Evolutionary conservation across 805 yeast genomes (phyloP).

Genomic region (Vanderwaltozyma verrucispora): DNA sequence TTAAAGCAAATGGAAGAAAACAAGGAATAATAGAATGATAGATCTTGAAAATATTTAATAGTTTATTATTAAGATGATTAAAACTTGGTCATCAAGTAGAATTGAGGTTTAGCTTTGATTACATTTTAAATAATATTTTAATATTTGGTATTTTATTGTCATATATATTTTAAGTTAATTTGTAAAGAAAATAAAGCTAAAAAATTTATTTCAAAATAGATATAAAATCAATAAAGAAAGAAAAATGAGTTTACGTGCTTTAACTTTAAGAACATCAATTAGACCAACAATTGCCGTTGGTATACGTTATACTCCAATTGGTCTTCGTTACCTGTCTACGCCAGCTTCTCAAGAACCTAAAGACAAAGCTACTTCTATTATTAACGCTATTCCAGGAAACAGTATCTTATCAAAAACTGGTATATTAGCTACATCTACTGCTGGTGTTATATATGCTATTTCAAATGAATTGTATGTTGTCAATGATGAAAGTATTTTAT

Average conservation of each 20-base stretch:
- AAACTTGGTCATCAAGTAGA: too few relatives aligned
- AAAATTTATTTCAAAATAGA: too few relatives aligned
- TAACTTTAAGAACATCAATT: slow-evolving; percentile 18
- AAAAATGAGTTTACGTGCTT: slow-evolving; percentile 23
- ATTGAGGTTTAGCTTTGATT: too few relatives aligned
- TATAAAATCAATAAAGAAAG: not conserved
- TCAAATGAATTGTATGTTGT: slow-evolving; percentile 87
- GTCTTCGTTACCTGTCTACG: slow-evolving; percentile 55
- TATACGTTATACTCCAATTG: slow-evolving; percentile 30
- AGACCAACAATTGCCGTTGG: slow-evolving; percentile 17
- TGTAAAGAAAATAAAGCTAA: too few relatives aligned
- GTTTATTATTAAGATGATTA: too few relatives aligned
- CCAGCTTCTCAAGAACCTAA: slow-evolving; percentile 56
- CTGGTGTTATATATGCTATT: slow-evolving; percentile 89
- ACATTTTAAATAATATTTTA: too few relatives aligned
- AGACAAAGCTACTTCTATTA: slow-evolving; percentile 79
- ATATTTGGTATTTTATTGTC: too few relatives aligned
- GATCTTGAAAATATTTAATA: too few relatives aligned
- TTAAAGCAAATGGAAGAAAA: not conserved
- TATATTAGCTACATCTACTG: slow-evolving; percentile 86
- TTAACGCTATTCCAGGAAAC: slow-evolving; percentile 91
- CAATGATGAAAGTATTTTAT: slow-evolving; percentile 86
- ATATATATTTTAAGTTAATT: too few relatives aligned
- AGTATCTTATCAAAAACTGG: slow-evolving; percentile 85
- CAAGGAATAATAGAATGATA: not conserved